Percentiles rank a stretch among this genome's conserved stretches.
Conservation (phyloP, 495 filamentous ascomycete genomes). For the Tuber microsphaerosporum region DNA sequence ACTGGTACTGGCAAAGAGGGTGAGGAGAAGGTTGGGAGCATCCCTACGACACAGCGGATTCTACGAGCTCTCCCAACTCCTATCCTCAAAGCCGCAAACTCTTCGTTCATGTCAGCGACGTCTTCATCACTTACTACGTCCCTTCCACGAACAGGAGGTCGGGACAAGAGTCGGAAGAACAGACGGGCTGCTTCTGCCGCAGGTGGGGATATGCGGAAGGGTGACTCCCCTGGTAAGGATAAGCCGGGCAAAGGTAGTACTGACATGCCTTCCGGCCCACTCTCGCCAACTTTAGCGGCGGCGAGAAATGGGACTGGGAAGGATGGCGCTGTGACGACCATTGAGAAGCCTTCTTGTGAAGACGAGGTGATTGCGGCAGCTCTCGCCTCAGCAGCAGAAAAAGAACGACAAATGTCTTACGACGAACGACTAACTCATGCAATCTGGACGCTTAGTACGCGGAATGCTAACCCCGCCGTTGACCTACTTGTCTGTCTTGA, state of each 20-base stretch:
- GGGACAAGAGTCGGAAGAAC: conserved; percentile 53
- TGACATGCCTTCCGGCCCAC: conserved; percentile 32
- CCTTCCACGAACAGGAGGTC: conserved; percentile 56
- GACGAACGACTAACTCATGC: conserved; percentile 79
- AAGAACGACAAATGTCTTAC: conserved; percentile 70
- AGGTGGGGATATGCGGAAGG: conserved; percentile 42
- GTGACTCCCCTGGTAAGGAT: conserved; percentile 37
- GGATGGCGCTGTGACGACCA: conserved; percentile 17
- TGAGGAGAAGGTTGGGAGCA: conserved; percentile 47
- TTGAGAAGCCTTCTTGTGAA: conserved; percentile 39
- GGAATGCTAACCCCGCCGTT: conserved; percentile 84
- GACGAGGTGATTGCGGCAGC: conserved; percentile 48
- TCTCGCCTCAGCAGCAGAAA: conserved; percentile 49
- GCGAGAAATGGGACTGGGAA: conserved; percentile 16
- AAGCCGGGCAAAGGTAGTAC: conserved; percentile 13
- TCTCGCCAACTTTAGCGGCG: conserved; percentile 36
- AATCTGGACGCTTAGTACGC: conserved; percentile 92
- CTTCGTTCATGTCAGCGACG: conserved; percentile 85
- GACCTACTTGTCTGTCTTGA: conserved; percentile 91
- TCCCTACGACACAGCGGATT: conserved; percentile 87
- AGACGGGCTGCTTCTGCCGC: conserved; percentile 39
- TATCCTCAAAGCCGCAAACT: conserved; percentile 87
- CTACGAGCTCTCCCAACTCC: conserved; percentile 85
- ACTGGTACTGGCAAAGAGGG: conserved; percentile 38
- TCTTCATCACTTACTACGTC: conserved; percentile 81